Base-by-base conservation (phyloP, 805 yeast genomes). In the Diddensiella santjacobensis region DNA sequence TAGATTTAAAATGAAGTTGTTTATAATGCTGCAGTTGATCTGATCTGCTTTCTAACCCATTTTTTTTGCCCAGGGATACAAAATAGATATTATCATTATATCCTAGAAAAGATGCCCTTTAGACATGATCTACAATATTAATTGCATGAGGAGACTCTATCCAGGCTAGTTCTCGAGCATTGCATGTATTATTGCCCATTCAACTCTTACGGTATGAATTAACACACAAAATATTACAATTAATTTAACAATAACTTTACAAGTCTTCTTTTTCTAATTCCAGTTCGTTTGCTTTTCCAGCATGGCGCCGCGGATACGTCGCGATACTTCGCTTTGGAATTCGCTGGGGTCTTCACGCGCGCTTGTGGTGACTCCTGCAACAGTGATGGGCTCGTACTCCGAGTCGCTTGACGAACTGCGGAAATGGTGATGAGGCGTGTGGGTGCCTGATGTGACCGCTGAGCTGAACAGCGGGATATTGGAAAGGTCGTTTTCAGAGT, bases 391-490 rank as follows among this genome's bases (percentile, higher is more conserved):
- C 26, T 41, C 36, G 8, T 41, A 18, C 44, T 41, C 6, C 19
- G 46, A 26, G 31, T 26, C 31, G 31, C 31, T 13, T 19, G 47
- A 45, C 22, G 23, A 19, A 33, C 19, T 29, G 23, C 46, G 48
- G 23, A 18, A 35, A 31, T 38, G 47, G 30, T 31, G 48, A 5
- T 33, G 42, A 11, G 51, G 48, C 22, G 44, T 48, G 35, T 38
- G 30, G 5, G 38, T 23, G 44, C 48, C 44, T 3, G 52, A 49
- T 3, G 19, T 40, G 31, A 22, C 20, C 19, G 55, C 22, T 13
- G 47, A 40, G 31, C 75, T 73, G 50, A 83, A 75, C 63, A 83
- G 73, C 2, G 89, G 87, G 37, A 83, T 74, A 60, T 83, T 80
- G 1, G 86, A 74, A 45, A 79, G 70, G 6, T 84, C 80, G 41